Conservation (phyloP, 75 land plant genomes). For the Picea sitchensis region DNA sequence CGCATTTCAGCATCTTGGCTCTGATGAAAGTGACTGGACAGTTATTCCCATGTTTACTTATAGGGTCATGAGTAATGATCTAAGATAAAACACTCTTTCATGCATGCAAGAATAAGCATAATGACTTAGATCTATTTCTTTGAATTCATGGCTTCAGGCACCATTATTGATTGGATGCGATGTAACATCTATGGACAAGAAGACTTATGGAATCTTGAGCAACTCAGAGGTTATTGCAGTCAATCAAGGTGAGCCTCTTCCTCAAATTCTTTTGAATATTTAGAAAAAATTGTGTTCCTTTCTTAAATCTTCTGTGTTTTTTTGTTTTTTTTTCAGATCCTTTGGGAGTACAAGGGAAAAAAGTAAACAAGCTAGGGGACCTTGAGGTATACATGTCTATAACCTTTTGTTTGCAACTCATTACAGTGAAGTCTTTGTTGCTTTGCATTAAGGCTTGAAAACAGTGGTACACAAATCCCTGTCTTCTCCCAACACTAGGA, state of each 20-base stretch:
- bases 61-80: too few relatives aligned
- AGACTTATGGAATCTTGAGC: conserved; percentile 45
- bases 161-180: conserved; percentile 91
- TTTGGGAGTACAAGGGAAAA: conserved; percentile 78
- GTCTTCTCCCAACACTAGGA: too few relatives aligned
- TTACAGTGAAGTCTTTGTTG: too few relatives aligned
- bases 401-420: neutral
- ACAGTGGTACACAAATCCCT: too few relatives aligned
- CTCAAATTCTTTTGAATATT: neutral
- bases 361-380: conserved; percentile 38
- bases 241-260: conserved; percentile 65
- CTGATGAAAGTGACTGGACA: conserved; percentile 54
- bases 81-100: neutral
- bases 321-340: conserved; percentile 23
- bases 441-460: too few relatives aligned
- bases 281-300: neutral
- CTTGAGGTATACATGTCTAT: conserved; percentile 28
- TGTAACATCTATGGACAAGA: conserved; percentile 54
- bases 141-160: conserved; percentile 43
- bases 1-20: conserved; percentile 92
- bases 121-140: neutral
- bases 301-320: neutral
- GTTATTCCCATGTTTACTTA: neutral
- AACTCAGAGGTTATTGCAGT: conserved; percentile 82
- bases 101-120: neutral